Evolutionary conservation across 352 stramenopile species (phyloP).

Genomic region (Thalassiosira oceanica): DNA sequence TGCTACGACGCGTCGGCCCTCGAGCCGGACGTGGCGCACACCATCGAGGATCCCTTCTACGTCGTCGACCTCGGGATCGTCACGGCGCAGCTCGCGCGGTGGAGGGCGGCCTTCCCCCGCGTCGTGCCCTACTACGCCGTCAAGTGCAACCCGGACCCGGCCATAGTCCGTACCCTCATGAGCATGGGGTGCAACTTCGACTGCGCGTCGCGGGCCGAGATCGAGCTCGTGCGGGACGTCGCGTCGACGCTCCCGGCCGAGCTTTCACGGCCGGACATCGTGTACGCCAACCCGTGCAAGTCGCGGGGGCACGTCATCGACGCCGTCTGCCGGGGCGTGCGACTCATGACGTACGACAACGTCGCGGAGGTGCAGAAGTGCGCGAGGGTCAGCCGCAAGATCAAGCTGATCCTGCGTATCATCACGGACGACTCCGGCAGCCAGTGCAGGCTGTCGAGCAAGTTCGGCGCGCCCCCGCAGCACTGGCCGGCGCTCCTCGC

Average conservation of each 20-base stretch:
- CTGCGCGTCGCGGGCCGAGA: constrained; percentile 89
- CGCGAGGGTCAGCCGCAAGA: constrained; percentile 84
- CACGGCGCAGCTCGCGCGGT: constrained; percentile 62
- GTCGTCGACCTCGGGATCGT: constrained; percentile 74
- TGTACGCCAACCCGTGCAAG: constrained; percentile 96
- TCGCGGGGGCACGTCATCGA: constrained; percentile 87
- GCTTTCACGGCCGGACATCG: constrained; percentile 88
- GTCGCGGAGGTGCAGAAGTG: constrained; percentile 91
- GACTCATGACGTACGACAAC: constrained; percentile 92
- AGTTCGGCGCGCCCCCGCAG: constrained; percentile 91
- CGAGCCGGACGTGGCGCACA: constrained; percentile 24
- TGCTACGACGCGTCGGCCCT: constrained; percentile 22
- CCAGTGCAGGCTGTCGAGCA: constrained; percentile 88
- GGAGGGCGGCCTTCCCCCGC: constrained; percentile 61
- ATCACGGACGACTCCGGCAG: constrained; percentile 92
- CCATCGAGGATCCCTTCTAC: constrained; percentile 70
- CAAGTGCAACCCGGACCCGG: constrained; percentile 91
- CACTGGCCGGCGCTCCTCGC: constrained; percentile 86
- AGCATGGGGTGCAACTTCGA: constrained; percentile 85
- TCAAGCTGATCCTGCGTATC: constrained; percentile 78
- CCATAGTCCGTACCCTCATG: constrained; percentile 72
- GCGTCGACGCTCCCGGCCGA: constrained; percentile 86
- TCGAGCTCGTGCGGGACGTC: too few species aligned
- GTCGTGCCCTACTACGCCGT: constrained; percentile 94
- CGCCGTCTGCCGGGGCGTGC: constrained; percentile 81